Evolutionary conservation across 805 yeast genomes (phyloP).

Genomic region (Ogataea trehaloabstinens): DNA sequence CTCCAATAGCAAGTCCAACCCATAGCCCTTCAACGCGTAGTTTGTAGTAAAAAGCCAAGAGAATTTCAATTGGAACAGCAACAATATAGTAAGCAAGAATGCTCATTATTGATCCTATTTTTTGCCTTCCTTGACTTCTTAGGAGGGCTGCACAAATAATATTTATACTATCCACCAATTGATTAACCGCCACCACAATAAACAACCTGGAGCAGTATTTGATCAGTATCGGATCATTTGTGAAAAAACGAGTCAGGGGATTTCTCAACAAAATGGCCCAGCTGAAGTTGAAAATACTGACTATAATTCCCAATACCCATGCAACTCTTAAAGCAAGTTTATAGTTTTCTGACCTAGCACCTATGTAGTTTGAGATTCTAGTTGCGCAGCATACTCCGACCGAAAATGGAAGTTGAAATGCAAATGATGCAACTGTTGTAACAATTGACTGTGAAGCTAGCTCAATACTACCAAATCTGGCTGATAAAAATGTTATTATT

Average conservation of each 20-base stretch:
- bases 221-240: slow-evolving; percentile 17
- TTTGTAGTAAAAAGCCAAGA: slow-evolving; percentile 46
- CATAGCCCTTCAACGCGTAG: slow-evolving; percentile 33
- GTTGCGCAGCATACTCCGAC: slow-evolving; percentile 67
- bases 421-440: slow-evolving; percentile 57
- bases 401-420: slow-evolving; percentile 68
- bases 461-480: slow-evolving; percentile 52
- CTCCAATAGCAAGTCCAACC: slow-evolving; percentile 8
- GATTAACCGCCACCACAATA: slow-evolving; percentile 26
- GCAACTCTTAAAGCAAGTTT: slow-evolving; percentile 15
- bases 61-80: slow-evolving; percentile 60
- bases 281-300: slow-evolving; percentile 12
- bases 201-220: slow-evolving; percentile 13
- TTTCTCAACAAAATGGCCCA: slow-evolving; percentile 12
- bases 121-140: slow-evolving; percentile 51
- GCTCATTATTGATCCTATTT: slow-evolving; percentile 45
- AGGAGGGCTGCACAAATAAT: slow-evolving; percentile 44
- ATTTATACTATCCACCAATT: slow-evolving; percentile 42
- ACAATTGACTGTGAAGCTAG: slow-evolving; percentile 68
- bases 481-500: slow-evolving; percentile 59
- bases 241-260: slow-evolving; percentile 15
- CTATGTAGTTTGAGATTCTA: slow-evolving; percentile 67
- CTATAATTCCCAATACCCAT: slow-evolving; percentile 6
- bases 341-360: slow-evolving; percentile 37
- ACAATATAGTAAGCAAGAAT: slow-evolving; percentile 57